phyloP scores from a whole-genome alignment of 768 basidiomycete species.

The Rhodosporidiobolus odoratus region DNA sequence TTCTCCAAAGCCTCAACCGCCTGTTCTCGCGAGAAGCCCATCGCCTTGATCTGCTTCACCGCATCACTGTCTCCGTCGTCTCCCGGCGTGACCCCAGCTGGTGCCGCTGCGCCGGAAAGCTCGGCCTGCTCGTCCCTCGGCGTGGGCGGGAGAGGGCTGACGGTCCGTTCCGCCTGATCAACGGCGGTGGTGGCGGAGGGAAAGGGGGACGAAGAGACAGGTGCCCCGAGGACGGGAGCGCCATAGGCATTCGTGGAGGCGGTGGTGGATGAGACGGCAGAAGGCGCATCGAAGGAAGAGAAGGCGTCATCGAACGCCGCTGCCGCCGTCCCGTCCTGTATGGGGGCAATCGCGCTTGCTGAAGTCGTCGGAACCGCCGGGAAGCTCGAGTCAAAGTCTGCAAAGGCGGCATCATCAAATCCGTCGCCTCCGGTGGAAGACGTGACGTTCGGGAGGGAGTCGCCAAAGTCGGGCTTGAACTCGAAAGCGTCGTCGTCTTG shows the following conservation, averaged over 20 bases:
- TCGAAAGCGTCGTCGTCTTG: conserved; percentile 66
- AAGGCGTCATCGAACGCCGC: conserved; percentile 48
- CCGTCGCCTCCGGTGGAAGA: conserved; percentile 14
- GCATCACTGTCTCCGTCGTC: conserved; percentile 65
- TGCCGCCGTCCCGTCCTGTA: neutral
- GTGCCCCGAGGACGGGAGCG: conserved; percentile 45
- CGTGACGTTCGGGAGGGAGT: neutral
- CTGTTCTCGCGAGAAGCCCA: conserved; percentile 83
- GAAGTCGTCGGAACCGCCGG: conserved; percentile 2
- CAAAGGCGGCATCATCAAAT: conserved; percentile 43
- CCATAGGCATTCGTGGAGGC: conserved; percentile 31
- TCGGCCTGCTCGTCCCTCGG: conserved; percentile 48
- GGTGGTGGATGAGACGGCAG: conserved; percentile 48
- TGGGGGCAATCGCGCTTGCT: neutral
- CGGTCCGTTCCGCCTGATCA: conserved; percentile 42
- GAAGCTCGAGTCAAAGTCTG: conserved; percentile 39
- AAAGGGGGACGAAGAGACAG: conserved; percentile 41
- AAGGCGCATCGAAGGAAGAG: conserved; percentile 54
- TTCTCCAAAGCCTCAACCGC: conserved; percentile 79
- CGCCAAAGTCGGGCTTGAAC: conserved; percentile 54
- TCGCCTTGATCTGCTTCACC: conserved; percentile 71
- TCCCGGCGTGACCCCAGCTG: conserved; percentile 50
- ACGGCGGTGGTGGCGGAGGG: conserved; percentile 42
- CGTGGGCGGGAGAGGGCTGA: conserved; percentile 49
- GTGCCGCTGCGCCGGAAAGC: conserved; percentile 38